Evolutionary conservation across 2,329 filamentous ascomycete genomes (phyloP), one percentile per base, ranked within the genome.

Genomic region (Penicillium freii): DNA sequence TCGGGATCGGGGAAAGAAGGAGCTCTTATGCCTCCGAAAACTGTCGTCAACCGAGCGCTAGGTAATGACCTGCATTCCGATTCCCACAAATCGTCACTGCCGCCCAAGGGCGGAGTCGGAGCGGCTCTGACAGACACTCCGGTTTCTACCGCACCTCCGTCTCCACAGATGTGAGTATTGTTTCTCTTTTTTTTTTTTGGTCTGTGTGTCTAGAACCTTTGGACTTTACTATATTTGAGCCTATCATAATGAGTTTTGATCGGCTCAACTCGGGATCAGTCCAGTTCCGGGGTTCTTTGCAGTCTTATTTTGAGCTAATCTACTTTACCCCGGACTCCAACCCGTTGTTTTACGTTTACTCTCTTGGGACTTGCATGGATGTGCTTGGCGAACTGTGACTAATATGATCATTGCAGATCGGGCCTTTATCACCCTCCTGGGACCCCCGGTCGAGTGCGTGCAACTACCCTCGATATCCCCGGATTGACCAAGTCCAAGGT

Each of bases 391-490:
- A 49, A 29, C 19, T 4, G 45, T 47, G 19, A 29, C 60, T 61
- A 48, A 62, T 38, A 33, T 51, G 6, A 47, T 58, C 42, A 13
- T 21, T 47, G 25, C 60, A 72, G 68, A 44, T 61, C 54, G 47
- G 69, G 66, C 51, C 56, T 58, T 47, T 59, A 60, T 38, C 63
- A 67, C 27, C 56, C 64, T 52, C 42, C 34, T 15, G 61, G 87
- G 27, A 96, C 92, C 6, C 92, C 92, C 29, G 83, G 91, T 48
- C 86, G 88, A 63, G 84, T 87, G 23, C 91, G 95, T 75, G 92
- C 94, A 10, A 97, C 94, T 17, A 97, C 94, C 15, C 87, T 97
- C 68, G 96, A 96, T 74, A 97, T 99, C 59, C 94, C 94, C 56
- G 94, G 94, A 64, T 87, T 99, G 81, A 99, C 94, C 58, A 89